phyloP scores from a whole-genome alignment of 2,329 filamentous ascomycete species.

The Lasiodiplodia gonubiensis region DNA sequence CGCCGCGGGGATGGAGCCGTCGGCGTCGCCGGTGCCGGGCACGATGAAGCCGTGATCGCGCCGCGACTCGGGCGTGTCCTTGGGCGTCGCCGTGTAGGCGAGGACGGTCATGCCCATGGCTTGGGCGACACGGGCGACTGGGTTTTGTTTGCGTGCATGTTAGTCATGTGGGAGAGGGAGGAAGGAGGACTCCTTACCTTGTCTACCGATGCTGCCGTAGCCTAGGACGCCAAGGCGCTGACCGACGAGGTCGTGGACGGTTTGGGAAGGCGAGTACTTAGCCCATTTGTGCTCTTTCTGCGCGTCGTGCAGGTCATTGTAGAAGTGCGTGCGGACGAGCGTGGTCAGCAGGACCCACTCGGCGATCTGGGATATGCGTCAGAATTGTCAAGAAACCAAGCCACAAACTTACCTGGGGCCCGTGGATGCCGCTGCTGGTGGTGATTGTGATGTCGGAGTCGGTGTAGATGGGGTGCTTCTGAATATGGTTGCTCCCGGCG shows the following conservation, averaged over 20 bases:
- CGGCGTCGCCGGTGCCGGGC: slow-evolving; percentile 67
- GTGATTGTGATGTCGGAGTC: slow-evolving; percentile 60
- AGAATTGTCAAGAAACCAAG: too few species aligned
- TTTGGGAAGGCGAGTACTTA: slow-evolving; percentile 37
- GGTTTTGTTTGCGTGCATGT: slow-evolving; percentile 34
- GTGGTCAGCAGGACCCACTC: slow-evolving; percentile 71
- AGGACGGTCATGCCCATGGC: slow-evolving; percentile 75
- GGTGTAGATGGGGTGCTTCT: slow-evolving; percentile 59
- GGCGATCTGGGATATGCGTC: slow-evolving; percentile 51
- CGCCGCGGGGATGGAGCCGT: slow-evolving; percentile 59
- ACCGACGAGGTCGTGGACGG: slow-evolving; percentile 61
- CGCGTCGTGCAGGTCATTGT: slow-evolving; percentile 60
- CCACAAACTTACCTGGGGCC: slow-evolving; percentile 58
- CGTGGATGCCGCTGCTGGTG: slow-evolving; percentile 63
- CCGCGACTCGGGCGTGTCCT: slow-evolving; percentile 68
- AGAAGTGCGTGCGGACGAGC: slow-evolving; percentile 62
- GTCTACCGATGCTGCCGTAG: slow-evolving; percentile 67
- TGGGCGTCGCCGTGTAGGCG: slow-evolving; percentile 74
- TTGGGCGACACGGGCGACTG: slow-evolving; percentile 61
- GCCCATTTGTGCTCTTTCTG: slow-evolving; percentile 65
- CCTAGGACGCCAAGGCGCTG: slow-evolving; percentile 65
- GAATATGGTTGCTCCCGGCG: slow-evolving; percentile 62
- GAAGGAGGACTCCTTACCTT: slow-evolving; percentile 42
- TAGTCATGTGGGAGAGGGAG: not conserved
- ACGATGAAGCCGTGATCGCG: slow-evolving; percentile 71